Conservation (phyloP, 2,329 filamentous ascomycete species). For the Colletotrichum limetticola region DNA sequence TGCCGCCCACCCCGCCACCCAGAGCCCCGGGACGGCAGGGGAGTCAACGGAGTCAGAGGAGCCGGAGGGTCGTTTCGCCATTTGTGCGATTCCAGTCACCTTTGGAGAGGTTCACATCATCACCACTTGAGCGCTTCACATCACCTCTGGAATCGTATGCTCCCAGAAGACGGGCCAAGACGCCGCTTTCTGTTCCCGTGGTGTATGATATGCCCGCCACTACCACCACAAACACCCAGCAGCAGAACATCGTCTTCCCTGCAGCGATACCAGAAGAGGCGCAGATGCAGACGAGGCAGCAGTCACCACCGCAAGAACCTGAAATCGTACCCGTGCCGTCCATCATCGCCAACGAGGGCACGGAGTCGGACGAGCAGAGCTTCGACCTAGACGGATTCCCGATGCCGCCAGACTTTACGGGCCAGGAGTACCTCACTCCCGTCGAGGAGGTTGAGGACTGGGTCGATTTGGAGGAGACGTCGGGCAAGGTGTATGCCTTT, state of each 20-base stretch:
- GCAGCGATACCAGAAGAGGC: slow-evolving; percentile 4
- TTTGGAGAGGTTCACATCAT: neutral
- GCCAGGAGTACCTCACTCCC: slow-evolving; percentile 30
- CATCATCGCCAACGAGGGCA: slow-evolving; percentile 40
- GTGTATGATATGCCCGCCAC: neutral
- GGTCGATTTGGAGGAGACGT: slow-evolving; percentile 41
- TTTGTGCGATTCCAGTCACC: neutral
- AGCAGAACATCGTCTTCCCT: neutral
- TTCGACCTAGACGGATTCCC: slow-evolving; percentile 11
- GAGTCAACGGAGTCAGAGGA: neutral
- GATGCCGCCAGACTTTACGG: slow-evolving; percentile 37
- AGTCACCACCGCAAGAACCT: neutral
- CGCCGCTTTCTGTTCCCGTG: slow-evolving; percentile 14
- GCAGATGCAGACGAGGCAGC: neutral
- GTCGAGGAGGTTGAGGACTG: slow-evolving; percentile 39
- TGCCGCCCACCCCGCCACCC: slow-evolving; percentile 31
- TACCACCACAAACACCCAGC: neutral
- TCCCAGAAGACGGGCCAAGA: slow-evolving; percentile 9
- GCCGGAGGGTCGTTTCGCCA: neutral
- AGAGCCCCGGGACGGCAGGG: slow-evolving; percentile 19
- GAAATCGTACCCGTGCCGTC: slow-evolving; percentile 12
- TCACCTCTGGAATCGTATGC: neutral
- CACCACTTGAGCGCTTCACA: neutral
- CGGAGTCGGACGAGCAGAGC: slow-evolving; percentile 14
- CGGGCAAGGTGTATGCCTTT: slow-evolving; percentile 40